Evolutionary conservation across 805 yeast genomes (phyloP).

Genomic region (Monosporozyma aerobia): DNA sequence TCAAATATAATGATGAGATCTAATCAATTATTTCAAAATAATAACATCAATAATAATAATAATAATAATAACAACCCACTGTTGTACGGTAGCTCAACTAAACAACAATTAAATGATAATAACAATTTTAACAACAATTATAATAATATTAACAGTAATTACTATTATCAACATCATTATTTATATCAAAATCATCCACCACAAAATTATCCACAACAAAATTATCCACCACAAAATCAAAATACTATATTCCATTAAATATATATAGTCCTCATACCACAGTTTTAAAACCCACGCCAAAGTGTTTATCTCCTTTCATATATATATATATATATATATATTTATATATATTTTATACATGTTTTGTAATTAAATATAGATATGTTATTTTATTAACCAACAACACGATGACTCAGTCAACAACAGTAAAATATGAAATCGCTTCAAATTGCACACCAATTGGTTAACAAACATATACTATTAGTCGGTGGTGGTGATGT

Average conservation of each 20-base stretch:
- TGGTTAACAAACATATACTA: conserved; percentile 19
- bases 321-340: background rate
- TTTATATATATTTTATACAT: background rate
- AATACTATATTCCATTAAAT: background rate
- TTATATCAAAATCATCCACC: background rate
- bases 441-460: conserved; percentile 25
- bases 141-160: conserved; percentile 3
- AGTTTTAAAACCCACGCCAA: no score
- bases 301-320: background rate
- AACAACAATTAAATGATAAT: background rate
- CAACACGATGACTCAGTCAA: background rate
- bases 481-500: conserved; percentile 31
- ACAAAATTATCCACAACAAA: background rate
- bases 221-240: background rate
- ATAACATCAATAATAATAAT: no score
- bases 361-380: background rate
- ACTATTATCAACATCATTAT: conserved; percentile 8
- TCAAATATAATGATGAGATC: background rate
- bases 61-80: background rate
- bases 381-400: background rate
- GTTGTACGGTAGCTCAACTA: background rate
- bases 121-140: background rate
- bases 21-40: background rate
- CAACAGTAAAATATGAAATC: conserved; percentile 11
- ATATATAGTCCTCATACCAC: background rate